Base-by-base conservation (phyloP, 768 basidiomycete genomes). In the Mycena sanguinolenta region DNA sequence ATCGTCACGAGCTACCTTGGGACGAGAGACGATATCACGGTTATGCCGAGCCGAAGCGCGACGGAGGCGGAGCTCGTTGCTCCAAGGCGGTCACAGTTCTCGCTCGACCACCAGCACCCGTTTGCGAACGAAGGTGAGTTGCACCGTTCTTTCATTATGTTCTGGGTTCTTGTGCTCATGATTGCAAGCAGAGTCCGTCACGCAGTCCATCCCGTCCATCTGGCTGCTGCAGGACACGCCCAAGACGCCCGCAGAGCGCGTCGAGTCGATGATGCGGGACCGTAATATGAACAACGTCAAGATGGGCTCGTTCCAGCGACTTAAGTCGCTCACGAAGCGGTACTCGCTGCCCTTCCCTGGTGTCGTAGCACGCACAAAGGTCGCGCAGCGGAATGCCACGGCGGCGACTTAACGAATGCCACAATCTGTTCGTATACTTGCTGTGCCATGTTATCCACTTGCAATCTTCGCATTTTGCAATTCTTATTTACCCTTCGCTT, bases 161-260 rank as follows among this genome's bases (percentile, higher is more conserved):
- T 36, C 27, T 44, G 25, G 38, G 14, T 21, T 32, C 60, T 39
- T 30, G 19, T n/a, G 14, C 38, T 49, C 21, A 46, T 53, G 17
- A 38, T 25, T 60, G 32, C 34, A 21, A 52, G 27, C 61, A 72
- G 71, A 70, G 25, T 62, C 71, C 27, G 53, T 67, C 3, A 36
- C 46, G 34, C 62, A 66, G 38, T 62, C 73, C 16, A 83, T 88
- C 21, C 87, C 89, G 0, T 86, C 87, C 2, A 83, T 87, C 73
- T 88, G 87, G 89, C 79, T 84, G 62, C 80, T 85, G 67, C 79
- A 80, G 5, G 87, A 88, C 69, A 75, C 78, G 16, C 80, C 79
- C 5, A 83, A 82, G 63, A 75, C 81, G 19, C 75, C 79, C 16
- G 72, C 79, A 14, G 79, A 81, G 59, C 79, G 80, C 28, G 78